Evolutionary conservation across 352 stramenopile genomes (phyloP), one percentile per base, ranked within the genome.

Genomic region (Thalassiosira livingstoniorum): DNA sequence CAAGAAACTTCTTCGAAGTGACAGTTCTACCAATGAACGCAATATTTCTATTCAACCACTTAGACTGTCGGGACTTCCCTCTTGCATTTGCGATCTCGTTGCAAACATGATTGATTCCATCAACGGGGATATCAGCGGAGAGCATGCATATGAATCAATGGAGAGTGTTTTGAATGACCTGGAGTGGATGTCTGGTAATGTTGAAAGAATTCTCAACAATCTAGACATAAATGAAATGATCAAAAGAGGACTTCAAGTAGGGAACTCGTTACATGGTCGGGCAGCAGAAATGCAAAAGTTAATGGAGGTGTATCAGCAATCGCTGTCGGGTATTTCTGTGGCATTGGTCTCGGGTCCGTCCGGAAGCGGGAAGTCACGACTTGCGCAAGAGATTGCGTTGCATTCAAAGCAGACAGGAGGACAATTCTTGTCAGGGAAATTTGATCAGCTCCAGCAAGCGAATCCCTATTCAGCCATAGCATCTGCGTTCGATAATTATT

Each of bases 341-440:
- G 13, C 23, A 21, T 65, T 79, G 2, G 72, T 80, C n/a, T 72
- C 18, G 4, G 71, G 71, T 25, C 35, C 23, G 0, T 42, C 32
- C 2, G 61, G 71, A 5, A 73, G 31, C 0, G 71, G 71, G 18
- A 80, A 80, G 47, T 47, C 71, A n/a, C 4, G 4, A 11, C 51
- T 80, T 31, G 60, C 62, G 2, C n/a, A 60, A 25, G 43, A 80
- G 25, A 57, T 80, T 57, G 42, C 15, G 10, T 25, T 66, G 10
- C 43, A 66, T 64, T 32, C 42, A 32, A 42, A 1, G 7, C 2
- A 3, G 4, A 53, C 53, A 1, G 61, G 60, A 13, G 53, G 62
- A 34, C 43, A 73, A 25, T 72, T 80, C 25, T n/a, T 80, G 11
- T 60, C 42, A n/a, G 72, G 72, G 57, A 80, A 80, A 53, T 80